Percentiles rank a stretch among this genome's conserved stretches.
These are phyloP conservation scores for Bipolaris gigantea DNA, from an alignment of 2,329 filamentous ascomycete genomes.

Conservation along the genomic window DNA sequence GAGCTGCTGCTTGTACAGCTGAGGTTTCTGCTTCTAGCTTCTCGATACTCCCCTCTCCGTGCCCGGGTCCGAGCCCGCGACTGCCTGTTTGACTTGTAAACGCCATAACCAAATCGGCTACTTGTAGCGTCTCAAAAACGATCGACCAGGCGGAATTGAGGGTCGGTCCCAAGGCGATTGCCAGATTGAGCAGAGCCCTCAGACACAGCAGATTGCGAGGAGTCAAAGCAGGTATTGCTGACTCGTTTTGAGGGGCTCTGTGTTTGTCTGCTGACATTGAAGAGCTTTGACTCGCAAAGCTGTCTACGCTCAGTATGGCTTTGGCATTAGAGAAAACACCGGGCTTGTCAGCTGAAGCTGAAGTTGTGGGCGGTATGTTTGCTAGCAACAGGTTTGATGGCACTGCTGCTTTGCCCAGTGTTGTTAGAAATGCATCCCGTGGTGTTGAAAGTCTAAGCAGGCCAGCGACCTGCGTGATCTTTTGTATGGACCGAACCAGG, in stretches of 20 bases:
- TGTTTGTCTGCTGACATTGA: conserved; percentile 58
- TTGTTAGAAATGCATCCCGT: conserved; percentile 91
- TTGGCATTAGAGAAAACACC: conserved; percentile 72
- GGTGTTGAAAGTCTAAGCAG: conserved; percentile 82
- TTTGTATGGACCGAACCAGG: conserved; percentile 89
- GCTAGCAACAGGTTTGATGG: conserved; percentile 68
- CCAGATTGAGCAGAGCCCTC: conserved; percentile 87
- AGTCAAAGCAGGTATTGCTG: conserved; percentile 61
- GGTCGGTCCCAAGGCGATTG: conserved; percentile 90
- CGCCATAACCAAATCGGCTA: conserved; percentile 83
- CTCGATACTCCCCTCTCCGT: conserved; percentile 30
- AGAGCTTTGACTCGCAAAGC: conserved; percentile 62
- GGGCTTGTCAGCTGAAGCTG: conserved; percentile 54
- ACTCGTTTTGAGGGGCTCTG: conserved; percentile 60
- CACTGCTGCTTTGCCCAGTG: conserved; percentile 88
- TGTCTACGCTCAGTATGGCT: conserved; percentile 74
- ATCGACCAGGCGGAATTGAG: conserved; percentile 86
- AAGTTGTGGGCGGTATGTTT: conserved; percentile 40
- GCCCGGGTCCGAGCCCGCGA: conserved; percentile 21
- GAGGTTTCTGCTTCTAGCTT: conserved; percentile 73
- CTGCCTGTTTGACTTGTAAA: conserved; percentile 35
- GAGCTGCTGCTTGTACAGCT: conserved; percentile 85
- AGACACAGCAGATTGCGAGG: conserved; percentile 89
- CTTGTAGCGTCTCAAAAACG: conserved; percentile 85
- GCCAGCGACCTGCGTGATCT: conserved; percentile 92